Conservation (phyloP, 441 rosid species). For the Populus hybrid region DNA sequence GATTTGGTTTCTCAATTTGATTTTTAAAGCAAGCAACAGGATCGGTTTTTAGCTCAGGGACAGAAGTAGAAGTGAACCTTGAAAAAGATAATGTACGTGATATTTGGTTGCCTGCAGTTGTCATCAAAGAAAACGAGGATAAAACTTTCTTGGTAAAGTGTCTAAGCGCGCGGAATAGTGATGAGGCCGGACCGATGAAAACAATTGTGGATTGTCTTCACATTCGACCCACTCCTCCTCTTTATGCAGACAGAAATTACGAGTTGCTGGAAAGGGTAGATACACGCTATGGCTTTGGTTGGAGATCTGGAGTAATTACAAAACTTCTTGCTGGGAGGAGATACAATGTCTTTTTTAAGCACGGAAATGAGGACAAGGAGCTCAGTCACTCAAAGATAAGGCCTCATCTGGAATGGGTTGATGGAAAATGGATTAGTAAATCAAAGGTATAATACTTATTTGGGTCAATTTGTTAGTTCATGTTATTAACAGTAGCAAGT, state of each 20-base stretch:
- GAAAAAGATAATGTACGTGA: conserved; percentile 32
- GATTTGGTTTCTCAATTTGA: too few relatives aligned
- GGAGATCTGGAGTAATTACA: conserved; percentile 27
- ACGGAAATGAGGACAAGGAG: conserved; percentile 38
- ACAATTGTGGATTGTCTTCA: conserved; percentile 11
- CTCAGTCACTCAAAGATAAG: conserved; percentile 35
- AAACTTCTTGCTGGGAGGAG: conserved; percentile 13
- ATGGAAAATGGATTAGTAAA: conserved; percentile 44
- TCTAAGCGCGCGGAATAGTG: conserved; percentile 19
- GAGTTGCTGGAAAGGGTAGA: conserved; percentile 13
- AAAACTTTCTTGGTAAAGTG: conserved; percentile 41
- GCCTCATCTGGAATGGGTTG: conserved; percentile 46
- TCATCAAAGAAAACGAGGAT: conserved; percentile 40
- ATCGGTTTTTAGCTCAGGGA: conserved; percentile 49
- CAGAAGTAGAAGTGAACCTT: conserved; percentile 43
- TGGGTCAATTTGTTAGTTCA: neutral
- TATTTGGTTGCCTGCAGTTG: conserved; percentile 35
- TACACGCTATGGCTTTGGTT: conserved; percentile 26
- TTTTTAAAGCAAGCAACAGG: conserved; percentile 25
- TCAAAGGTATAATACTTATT: conserved; percentile 33
- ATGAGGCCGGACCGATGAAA: conserved; percentile 24
- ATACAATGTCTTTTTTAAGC: conserved; percentile 40
- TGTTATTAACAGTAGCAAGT: neutral
- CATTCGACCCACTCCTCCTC: too few relatives aligned
- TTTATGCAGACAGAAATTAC: too few relatives aligned